Evolutionary conservation across 345 rosid species (phyloP).

Genomic region (Leavenworthia alabamica): DNA sequence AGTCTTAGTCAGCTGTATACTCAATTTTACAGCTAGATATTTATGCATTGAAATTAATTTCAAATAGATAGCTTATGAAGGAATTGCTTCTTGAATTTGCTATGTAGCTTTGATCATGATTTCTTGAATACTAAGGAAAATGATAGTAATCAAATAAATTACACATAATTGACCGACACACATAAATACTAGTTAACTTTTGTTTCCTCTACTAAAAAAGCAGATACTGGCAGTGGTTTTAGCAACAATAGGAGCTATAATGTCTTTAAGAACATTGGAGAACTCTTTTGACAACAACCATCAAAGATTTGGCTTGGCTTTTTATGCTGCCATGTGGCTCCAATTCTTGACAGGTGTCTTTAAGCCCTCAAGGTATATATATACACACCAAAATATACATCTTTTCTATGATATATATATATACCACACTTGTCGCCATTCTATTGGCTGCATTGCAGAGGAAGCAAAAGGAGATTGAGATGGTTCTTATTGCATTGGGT

Average conservation of each 20-base stretch:
- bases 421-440: not conserved
- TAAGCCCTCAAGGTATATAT: conserved; percentile 56
- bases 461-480: conserved; percentile 51
- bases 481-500: conserved; percentile 87
- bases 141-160: not conserved
- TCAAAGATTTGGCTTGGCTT: conserved; percentile 65
- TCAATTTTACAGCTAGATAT: conserved; percentile 22
- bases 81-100: conserved; percentile 6
- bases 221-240: conserved; percentile 61
- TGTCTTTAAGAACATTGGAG: conserved; percentile 68
- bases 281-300: conserved; percentile 72
- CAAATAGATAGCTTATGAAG: conserved; percentile 15
- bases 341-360: conserved; percentile 57
- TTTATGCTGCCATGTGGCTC: conserved; percentile 71
- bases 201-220: not conserved
- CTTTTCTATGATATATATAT: not conserved
- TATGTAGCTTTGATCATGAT: conserved; percentile 27
- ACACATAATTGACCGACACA: not conserved
- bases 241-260: conserved; percentile 62
- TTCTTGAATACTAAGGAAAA: conserved; percentile 30
- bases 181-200: not conserved
- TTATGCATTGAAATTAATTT: conserved; percentile 6
- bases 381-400: not conserved
- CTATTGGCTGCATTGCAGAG: conserved; percentile 37
- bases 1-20: conserved; percentile 4